Conservation (phyloP, 345 rosid genomes). For the Eucalyptus curtisii region DNA sequence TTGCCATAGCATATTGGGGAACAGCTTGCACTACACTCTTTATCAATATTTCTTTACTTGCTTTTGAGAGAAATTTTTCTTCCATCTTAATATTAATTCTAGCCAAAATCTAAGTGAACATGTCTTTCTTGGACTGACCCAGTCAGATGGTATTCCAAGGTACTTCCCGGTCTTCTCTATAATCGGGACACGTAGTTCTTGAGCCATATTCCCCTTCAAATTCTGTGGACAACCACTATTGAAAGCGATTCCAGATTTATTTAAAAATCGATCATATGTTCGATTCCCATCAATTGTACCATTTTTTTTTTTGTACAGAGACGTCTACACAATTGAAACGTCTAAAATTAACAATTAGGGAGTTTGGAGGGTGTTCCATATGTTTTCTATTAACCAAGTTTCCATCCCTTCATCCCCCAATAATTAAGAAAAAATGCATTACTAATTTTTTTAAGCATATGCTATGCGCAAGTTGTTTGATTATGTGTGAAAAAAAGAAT, state of each 20-base stretch:
- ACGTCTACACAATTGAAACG: rapidly evolving
- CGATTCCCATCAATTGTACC: not conserved
- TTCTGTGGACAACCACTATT: too few species aligned
- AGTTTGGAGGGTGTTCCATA: not conserved
- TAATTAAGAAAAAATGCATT: not conserved
- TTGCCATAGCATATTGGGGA: too few species aligned
- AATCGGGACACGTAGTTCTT: rapidly evolving
- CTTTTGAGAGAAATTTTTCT: too few species aligned
- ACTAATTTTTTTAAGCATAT: not conserved
- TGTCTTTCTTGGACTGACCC: too few species aligned
- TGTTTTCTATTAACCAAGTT: not conserved
- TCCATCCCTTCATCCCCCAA: not conserved
- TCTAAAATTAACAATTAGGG: not conserved
- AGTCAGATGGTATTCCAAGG: too few species aligned
- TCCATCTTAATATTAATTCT: too few species aligned
- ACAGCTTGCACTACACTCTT: too few species aligned
- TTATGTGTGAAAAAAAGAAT: not conserved
- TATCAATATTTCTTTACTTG: too few species aligned
- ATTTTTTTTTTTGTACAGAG: not conserved
- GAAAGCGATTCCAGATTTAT: too few species aligned
- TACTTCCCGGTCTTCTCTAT: too few species aligned
- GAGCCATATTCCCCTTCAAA: too few species aligned
- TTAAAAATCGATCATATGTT: not conserved
- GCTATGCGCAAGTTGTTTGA: not conserved
- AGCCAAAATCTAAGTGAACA: too few species aligned